Evolutionary conservation across 2,329 filamentous ascomycete genomes (phyloP).

Genomic region (Cladosporium sp.): DNA sequence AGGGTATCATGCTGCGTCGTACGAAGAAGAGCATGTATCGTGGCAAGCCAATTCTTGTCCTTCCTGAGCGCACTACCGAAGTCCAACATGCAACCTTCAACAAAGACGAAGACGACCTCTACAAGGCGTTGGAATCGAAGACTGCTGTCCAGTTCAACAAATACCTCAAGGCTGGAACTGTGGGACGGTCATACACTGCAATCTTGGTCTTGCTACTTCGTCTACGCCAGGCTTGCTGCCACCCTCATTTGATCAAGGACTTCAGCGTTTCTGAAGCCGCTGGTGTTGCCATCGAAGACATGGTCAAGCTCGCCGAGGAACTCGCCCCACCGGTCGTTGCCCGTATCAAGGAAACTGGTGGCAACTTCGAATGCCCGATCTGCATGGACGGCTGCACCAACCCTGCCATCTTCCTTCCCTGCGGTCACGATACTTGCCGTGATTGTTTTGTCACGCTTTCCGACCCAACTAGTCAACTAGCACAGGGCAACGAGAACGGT

Average conservation of each 20-base stretch:
- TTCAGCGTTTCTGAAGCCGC: constrained; percentile 57
- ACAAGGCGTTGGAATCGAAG: constrained; percentile 65
- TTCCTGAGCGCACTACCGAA: constrained; percentile 67
- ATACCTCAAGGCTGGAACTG: constrained; percentile 68
- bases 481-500: constrained; percentile 60
- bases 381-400: constrained; percentile 77
- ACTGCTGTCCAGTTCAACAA: constrained; percentile 74
- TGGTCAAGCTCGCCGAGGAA: constrained; percentile 63
- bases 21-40: constrained; percentile 79
- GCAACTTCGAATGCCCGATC: constrained; percentile 74
- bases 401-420: constrained; percentile 77
- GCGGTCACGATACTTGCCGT: constrained; percentile 76
- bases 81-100: constrained; percentile 66
- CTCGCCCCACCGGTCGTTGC: constrained; percentile 63
- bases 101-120: constrained; percentile 66
- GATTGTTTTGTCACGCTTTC: constrained; percentile 73
- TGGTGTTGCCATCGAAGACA: constrained; percentile 55
- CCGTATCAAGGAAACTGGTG: constrained; percentile 63
- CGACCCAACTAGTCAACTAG: constrained; percentile 61
- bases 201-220: constrained; percentile 78
- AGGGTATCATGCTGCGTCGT: constrained; percentile 78
- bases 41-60: constrained; percentile 70
- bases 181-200: constrained; percentile 74
- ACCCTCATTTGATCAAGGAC: constrained; percentile 71
- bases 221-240: constrained; percentile 78